Conservation (phyloP, 495 filamentous ascomycete species). For the Trichoderma asperelloides region DNA sequence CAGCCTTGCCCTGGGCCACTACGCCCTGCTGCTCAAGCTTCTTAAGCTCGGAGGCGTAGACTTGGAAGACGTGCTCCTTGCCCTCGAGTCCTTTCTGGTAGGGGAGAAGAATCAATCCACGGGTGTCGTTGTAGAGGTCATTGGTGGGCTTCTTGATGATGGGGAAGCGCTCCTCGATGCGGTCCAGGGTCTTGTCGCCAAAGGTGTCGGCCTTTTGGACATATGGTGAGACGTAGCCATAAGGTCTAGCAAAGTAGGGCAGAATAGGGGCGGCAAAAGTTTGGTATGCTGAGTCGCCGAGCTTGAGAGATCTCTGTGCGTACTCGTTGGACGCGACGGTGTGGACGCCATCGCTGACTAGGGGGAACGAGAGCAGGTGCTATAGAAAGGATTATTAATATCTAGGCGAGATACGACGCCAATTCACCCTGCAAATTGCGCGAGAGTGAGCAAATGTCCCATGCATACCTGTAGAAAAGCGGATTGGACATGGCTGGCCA, state of each 20-base stretch:
- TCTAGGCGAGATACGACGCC: neutral
- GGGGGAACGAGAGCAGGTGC: conserved; percentile 80
- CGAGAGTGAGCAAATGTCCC: conserved; percentile 12
- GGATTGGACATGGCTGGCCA: conserved; percentile 34
- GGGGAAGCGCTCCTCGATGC: conserved; percentile 73
- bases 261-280: conserved; percentile 58
- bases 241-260: conserved; percentile 68
- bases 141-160: conserved; percentile 79
- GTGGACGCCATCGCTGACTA: conserved; percentile 69
- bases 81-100: conserved; percentile 55
- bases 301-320: conserved; percentile 69
- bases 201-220: conserved; percentile 70
- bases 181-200: conserved; percentile 63
- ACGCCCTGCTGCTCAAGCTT: conserved; percentile 63
- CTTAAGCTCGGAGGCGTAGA: conserved; percentile 67
- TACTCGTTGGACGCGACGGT: conserved; percentile 71
- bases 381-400: conserved; percentile 23
- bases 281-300: conserved; percentile 59
- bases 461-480: conserved; percentile 56
- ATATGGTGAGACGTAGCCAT: conserved; percentile 72
- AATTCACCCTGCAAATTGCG: neutral
- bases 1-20: conserved; percentile 61
- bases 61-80: conserved; percentile 64
- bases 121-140: conserved; percentile 60
- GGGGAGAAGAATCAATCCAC: conserved; percentile 57